Conservation (phyloP, 257 asterid species). For the Perilla frutescens region DNA sequence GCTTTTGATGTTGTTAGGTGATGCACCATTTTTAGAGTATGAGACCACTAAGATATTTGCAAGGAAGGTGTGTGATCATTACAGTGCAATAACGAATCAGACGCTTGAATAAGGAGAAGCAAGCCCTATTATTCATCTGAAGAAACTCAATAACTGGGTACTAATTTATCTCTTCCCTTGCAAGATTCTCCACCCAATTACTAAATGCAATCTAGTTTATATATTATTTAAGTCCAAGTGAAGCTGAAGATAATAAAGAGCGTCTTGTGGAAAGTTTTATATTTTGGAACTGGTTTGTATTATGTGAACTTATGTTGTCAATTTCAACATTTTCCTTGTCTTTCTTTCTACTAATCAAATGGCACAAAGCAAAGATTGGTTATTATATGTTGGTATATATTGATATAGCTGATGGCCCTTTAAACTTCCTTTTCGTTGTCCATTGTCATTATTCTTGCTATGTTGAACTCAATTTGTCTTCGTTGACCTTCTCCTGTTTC, state of each 20-base stretch:
- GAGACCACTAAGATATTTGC: conserved; percentile 78
- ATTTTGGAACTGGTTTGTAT: conserved; percentile 10
- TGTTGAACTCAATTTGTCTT: background rate
- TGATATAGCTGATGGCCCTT: conserved; percentile 85
- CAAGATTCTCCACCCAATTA: background rate
- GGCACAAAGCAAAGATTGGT: conserved; percentile 97
- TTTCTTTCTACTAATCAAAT: conserved; percentile 68
- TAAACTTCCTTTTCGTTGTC: conserved; percentile 10
- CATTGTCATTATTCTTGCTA: background rate
- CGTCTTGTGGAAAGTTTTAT: conserved; percentile 74
- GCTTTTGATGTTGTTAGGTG: conserved; percentile 47
- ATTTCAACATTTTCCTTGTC: conserved; percentile 8
- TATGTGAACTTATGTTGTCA: conserved; percentile 9
- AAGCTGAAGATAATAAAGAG: conserved; percentile 59
- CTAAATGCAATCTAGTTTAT: background rate
- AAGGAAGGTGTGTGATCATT: conserved; percentile 95
- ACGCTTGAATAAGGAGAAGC: conserved; percentile 95
- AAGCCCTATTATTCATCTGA: conserved; percentile 96
- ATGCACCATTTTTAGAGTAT: conserved; percentile 67
- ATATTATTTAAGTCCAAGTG: conserved; percentile 16
- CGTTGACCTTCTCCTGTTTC: background rate
- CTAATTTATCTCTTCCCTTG: no score
- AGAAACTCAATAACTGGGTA: conserved; percentile 99
- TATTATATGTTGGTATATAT: conserved; percentile 76
- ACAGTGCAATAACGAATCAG: conserved; percentile 93